These are phyloP conservation scores for Trichosporon sp. DNA, from an alignment of 1,284 basidiomycete genomes.

Conservation along the genomic window DNA sequence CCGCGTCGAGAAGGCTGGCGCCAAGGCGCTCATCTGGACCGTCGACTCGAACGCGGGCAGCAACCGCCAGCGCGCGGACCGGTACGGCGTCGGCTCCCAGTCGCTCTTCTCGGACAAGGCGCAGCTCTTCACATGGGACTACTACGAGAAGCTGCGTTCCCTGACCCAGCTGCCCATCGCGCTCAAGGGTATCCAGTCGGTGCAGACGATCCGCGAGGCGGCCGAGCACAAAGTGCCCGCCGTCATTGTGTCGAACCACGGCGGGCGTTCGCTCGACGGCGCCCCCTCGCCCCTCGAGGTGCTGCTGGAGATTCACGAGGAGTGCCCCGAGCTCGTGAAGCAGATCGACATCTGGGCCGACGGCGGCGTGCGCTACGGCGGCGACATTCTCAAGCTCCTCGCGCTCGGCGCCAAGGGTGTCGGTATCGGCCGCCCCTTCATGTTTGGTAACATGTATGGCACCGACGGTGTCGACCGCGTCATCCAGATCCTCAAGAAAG, in stretches of 20 bases:
- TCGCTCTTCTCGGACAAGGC: slow-evolving; percentile 31
- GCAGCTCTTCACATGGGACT: slow-evolving; percentile 60
- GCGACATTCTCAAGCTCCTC: slow-evolving; percentile 58
- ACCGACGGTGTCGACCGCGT: slow-evolving; percentile 51
- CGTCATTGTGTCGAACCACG: slow-evolving; percentile 57
- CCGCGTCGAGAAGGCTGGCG: slow-evolving; percentile 56
- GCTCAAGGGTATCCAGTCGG: slow-evolving; percentile 63
- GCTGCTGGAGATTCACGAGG: slow-evolving; percentile 53
- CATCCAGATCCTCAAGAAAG: slow-evolving; percentile 50
- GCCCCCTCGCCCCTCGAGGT: slow-evolving; percentile 51
- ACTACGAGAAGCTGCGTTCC: slow-evolving; percentile 59
- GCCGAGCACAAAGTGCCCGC: slow-evolving; percentile 45
- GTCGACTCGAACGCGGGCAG: slow-evolving; percentile 50
- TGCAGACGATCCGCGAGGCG: slow-evolving; percentile 57
- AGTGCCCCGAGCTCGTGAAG: slow-evolving; percentile 52
- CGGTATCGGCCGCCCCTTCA: slow-evolving; percentile 58
- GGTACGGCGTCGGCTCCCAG: slow-evolving; percentile 15
- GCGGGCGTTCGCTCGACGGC: slow-evolving; percentile 51
- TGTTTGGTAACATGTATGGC: slow-evolving; percentile 38
- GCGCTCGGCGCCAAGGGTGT: slow-evolving; percentile 59
- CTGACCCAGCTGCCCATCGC: slow-evolving; percentile 78
- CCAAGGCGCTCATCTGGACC: slow-evolving; percentile 59
- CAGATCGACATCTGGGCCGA: slow-evolving; percentile 59
- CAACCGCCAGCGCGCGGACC: slow-evolving; percentile 21
- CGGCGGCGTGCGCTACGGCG: slow-evolving; percentile 58